phyloP scores from a whole-genome alignment of 257 asterid species.

The Nicotiana paniculata region DNA sequence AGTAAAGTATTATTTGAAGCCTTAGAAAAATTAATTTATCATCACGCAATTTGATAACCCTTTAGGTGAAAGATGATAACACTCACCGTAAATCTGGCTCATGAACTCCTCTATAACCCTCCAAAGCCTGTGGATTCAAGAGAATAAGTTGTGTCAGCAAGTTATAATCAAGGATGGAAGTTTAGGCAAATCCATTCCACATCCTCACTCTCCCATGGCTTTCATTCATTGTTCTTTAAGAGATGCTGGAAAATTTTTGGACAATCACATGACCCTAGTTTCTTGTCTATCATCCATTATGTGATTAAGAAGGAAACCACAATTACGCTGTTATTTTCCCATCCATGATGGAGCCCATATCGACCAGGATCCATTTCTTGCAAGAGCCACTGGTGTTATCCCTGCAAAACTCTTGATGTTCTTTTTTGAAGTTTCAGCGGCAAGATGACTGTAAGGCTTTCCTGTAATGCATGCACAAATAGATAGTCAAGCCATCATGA shows the following conservation, averaged over 20 bases:
- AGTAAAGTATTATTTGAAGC: background rate
- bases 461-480: constrained; percentile 82
- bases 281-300: constrained; percentile 90
- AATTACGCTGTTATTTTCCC: constrained; percentile 99
- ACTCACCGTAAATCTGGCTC: constrained; percentile 92
- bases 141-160: constrained; percentile 97
- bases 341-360: constrained; percentile 96
- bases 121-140: constrained; percentile 99
- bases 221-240: constrained; percentile 76
- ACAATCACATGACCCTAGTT: constrained; percentile 81
- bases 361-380: constrained; percentile 92
- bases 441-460: constrained; percentile 53
- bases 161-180: constrained; percentile 73
- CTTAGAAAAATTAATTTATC: background rate
- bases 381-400: constrained; percentile 34
- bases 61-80: constrained; percentile 22
- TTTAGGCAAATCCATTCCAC: constrained; percentile 89
- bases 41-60: constrained; percentile 19
- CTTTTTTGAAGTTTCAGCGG: constrained; percentile 54
- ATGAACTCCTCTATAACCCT: constrained; percentile 85
- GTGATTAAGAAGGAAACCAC: constrained; percentile 99
- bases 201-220: constrained; percentile 98
- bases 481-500: constrained; percentile 47
- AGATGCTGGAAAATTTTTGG: constrained; percentile 66
- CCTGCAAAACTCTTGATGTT: constrained; percentile 52